Evolutionary conservation across 106 monocot genomes (phyloP), one percentile per base, ranked within the genome.

Genomic region (Phalaenopsis equestris): DNA sequence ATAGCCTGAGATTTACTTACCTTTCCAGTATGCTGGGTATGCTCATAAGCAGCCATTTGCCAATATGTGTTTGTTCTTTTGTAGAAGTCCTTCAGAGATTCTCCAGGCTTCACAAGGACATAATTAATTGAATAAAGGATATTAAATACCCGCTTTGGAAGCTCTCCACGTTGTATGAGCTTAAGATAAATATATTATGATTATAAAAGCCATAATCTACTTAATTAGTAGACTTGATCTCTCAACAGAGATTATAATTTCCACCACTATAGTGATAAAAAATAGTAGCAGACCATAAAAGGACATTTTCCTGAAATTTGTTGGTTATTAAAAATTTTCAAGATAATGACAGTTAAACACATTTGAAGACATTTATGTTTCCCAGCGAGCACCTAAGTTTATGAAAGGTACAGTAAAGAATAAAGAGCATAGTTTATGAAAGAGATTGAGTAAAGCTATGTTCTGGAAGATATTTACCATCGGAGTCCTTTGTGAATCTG

Each of bases 1-100:
- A 8, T 42, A 43, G 42, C 42, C 11, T 56, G 38, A 46, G 10
- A 84, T 37, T 55, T 41, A 81, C 73, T 81, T 8, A 94, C 98
- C 98, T 99, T 99, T 87, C 98, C 98, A 61, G 98, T 99, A 81
- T 99, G 98, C 45, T 99, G 98, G 43, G 98, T 99, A 81, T 99
- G 98, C 85, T 99, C 98, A 84, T 99, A 80, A 55, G 94, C 98
- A 70, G 98, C 98, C 94, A 94, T 92, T 83, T 94, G 94, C 94
- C 98, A 99, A 64, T 99, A 99, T 77, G 86, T 84, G 75, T 82
- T 92, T 24, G 98, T 98, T 79, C 98, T 88, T 83, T 77, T 88
- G 80, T 98, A 98, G 75, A 98, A 98, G 55, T 99, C 98, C 79
- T 65, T 94, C 78, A 99, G 82, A 73, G 92, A 84, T 83, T 99